These are phyloP conservation scores for Dactylellina sp. DNA, from an alignment of 2,329 filamentous ascomycete genomes.

Conservation along the genomic window DNA sequence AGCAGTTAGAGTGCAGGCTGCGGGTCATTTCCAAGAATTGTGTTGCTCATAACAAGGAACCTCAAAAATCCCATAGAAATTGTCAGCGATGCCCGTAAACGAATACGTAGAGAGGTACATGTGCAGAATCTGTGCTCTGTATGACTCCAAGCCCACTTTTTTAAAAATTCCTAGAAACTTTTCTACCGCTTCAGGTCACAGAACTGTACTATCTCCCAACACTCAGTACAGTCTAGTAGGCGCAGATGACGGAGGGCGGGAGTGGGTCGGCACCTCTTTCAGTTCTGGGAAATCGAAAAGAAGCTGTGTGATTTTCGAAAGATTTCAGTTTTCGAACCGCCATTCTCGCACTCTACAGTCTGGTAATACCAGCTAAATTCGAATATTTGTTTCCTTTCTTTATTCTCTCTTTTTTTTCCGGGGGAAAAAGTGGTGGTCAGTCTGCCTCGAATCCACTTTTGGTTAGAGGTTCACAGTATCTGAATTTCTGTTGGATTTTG, in stretches of 20 bases:
- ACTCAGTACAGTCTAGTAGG: too few species aligned
- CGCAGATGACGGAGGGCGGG: too few species aligned
- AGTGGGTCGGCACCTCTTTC: too few species aligned
- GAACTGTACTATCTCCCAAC: too few species aligned
- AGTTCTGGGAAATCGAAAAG: too few species aligned
- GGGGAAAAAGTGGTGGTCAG: conserved; percentile 19
- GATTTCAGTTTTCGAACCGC: too few species aligned
- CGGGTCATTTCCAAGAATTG: conserved; percentile 4
- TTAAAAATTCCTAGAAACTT: neutral
- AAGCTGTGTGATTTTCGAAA: too few species aligned
- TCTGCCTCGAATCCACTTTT: conserved; percentile 33
- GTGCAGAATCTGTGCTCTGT: neutral
- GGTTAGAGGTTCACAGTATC: conserved; percentile 9
- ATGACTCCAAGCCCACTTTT: neutral
- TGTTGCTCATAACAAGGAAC: conserved; percentile 31
- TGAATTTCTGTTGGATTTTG: conserved; percentile 42
- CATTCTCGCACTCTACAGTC: too few species aligned
- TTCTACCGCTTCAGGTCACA: too few species aligned
- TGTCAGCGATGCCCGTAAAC: conserved; percentile 39
- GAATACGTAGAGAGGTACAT: conserved; percentile 21
- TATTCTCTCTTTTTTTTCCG: neutral
- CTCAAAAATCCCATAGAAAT: conserved; percentile 11
- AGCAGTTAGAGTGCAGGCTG: too few species aligned
- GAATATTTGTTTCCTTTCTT: neutral
- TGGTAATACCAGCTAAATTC: too few species aligned